A percentile compares a stretch with the other conserved stretches of the same genome.
phyloP scores from a whole-genome alignment of 371 early-diverging fungal genomes.

The Mortierella sp. region DNA sequence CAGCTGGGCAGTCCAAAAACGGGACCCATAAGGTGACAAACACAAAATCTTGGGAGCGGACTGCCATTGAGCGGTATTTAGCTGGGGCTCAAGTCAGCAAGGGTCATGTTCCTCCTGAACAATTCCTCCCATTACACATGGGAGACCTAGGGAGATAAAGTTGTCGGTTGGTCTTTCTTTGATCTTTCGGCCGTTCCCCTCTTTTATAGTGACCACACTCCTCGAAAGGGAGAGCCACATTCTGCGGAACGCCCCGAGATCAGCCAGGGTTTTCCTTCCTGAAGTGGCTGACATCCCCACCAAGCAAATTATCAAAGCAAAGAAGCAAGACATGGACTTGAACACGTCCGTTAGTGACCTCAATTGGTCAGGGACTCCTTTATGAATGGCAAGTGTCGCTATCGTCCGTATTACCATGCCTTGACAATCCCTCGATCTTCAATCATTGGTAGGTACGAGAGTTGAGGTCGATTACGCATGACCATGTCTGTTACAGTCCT shows the following conservation, averaged over 20 bases:
- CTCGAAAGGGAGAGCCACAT: slow-evolving; percentile 42
- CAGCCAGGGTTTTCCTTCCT: slow-evolving; percentile 49
- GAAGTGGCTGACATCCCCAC: slow-evolving; percentile 27
- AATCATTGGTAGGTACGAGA: slow-evolving; percentile 26
- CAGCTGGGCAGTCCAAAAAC: too few relatives aligned
- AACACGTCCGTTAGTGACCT: too few relatives aligned
- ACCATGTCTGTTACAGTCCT: slow-evolving; percentile 9
- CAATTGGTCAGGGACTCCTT: too few relatives aligned
- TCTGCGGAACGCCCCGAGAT: slow-evolving; percentile 42
- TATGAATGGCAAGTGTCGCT: too few relatives aligned
- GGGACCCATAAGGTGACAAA: neutral
- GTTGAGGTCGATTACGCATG: slow-evolving; percentile 38
- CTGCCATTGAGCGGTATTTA: neutral
- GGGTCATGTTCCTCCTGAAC: slow-evolving; percentile 19
- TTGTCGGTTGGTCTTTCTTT: slow-evolving; percentile 46
- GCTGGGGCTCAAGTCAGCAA: neutral
- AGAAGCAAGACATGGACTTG: neutral
- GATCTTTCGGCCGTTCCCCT: slow-evolving; percentile 44
- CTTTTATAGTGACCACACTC: slow-evolving; percentile 47
- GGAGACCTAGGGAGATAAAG: slow-evolving; percentile 50
- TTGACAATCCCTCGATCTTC: slow-evolving; percentile 21
- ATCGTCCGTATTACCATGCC: slow-evolving; percentile 14
- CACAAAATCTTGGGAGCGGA: neutral
- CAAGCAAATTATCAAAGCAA: neutral
- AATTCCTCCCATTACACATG: slow-evolving; percentile 40